phyloP scores from a whole-genome alignment of 1,139 yeast genomes.

The Blastobotrys indianensis region DNA sequence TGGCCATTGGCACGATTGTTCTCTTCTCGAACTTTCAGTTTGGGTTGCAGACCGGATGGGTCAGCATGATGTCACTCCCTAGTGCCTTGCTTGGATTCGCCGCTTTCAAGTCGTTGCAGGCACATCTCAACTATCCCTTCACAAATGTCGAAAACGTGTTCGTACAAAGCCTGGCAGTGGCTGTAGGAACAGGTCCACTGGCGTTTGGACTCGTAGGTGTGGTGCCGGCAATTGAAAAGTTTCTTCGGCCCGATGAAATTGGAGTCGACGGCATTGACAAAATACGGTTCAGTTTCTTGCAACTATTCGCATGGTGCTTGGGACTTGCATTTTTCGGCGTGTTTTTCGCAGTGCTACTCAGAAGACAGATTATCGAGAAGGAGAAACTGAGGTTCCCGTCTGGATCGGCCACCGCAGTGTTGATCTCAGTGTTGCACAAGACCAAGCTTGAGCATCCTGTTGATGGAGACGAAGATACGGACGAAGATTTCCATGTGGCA shows the following conservation, averaged over 20 bases:
- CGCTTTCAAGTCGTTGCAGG: slow-evolving; percentile 51
- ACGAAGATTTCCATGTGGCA: slow-evolving; percentile 10
- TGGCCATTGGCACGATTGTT: slow-evolving; percentile 73
- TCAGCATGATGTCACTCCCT: slow-evolving; percentile 98
- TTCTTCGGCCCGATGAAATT: slow-evolving; percentile 69
- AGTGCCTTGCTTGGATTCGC: slow-evolving; percentile 87
- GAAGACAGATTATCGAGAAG: slow-evolving; percentile 76
- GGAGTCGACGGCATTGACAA: slow-evolving; percentile 41
- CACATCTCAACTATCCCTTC: slow-evolving; percentile 46
- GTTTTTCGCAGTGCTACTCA: slow-evolving; percentile 83
- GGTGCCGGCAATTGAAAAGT: slow-evolving; percentile 92
- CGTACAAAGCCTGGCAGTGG: slow-evolving; percentile 88
- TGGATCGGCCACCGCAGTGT: slow-evolving; percentile 92
- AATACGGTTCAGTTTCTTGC: slow-evolving; percentile 36
- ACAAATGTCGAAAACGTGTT: slow-evolving; percentile 91
- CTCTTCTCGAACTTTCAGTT: slow-evolving; percentile 88
- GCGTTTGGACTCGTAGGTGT: slow-evolving; percentile 95
- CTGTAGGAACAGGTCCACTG: slow-evolving; percentile 95
- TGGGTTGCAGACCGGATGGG: slow-evolving; percentile 98
- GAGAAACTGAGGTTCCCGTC: slow-evolving; percentile 91
- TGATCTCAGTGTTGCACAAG: slow-evolving; percentile 80
- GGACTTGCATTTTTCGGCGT: slow-evolving; percentile 93
- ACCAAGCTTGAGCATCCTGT: slow-evolving; percentile 24
- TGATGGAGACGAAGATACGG: slow-evolving; percentile 13
- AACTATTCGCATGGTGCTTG: slow-evolving; percentile 71